Conservation (phyloP, 768 basidiomycete species). For the Kwoniella botswanensis region DNA sequence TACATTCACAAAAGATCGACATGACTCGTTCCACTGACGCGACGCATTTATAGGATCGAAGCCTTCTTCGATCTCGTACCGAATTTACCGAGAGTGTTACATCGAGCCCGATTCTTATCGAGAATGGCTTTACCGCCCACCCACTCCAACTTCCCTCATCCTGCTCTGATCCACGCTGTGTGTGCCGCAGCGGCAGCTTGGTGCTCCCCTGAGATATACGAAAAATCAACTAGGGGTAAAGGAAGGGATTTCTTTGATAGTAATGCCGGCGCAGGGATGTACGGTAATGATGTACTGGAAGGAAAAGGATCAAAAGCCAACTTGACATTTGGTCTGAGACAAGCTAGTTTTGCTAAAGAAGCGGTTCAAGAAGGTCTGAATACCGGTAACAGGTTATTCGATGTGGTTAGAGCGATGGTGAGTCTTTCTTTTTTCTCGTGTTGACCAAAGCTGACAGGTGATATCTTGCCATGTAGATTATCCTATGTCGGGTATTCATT, state of each 20-base stretch:
- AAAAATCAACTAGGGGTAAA: constrained; percentile 19
- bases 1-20: too few species aligned
- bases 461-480: constrained; percentile 28
- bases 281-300: constrained; percentile 4
- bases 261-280: constrained; percentile 1
- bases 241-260: constrained; percentile 15
- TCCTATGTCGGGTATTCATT: constrained; percentile 47
- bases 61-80: constrained; percentile 81
- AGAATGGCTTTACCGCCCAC: constrained; percentile 70
- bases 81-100: constrained; percentile 73
- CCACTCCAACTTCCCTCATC: constrained; percentile 75
- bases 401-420: constrained; percentile 52
- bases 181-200: constrained; percentile 72
- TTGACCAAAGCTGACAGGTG: not conserved
- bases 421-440: not conserved
- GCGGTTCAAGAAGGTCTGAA: constrained; percentile 47
- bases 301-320: constrained; percentile 6
- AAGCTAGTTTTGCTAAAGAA: constrained; percentile 43
- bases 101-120: constrained; percentile 70
- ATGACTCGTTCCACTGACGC: not conserved
- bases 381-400: constrained; percentile 51
- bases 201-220: constrained; percentile 40
- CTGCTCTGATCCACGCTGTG: constrained; percentile 77
- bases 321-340: constrained; percentile 34
- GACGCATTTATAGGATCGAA: constrained; percentile 65